Percentiles rank a stretch among this genome's conserved stretches.
These are phyloP conservation scores for Hymenoscyphus albidus DNA, from an alignment of 2,329 filamentous ascomycete genomes.

Conservation along the genomic window DNA sequence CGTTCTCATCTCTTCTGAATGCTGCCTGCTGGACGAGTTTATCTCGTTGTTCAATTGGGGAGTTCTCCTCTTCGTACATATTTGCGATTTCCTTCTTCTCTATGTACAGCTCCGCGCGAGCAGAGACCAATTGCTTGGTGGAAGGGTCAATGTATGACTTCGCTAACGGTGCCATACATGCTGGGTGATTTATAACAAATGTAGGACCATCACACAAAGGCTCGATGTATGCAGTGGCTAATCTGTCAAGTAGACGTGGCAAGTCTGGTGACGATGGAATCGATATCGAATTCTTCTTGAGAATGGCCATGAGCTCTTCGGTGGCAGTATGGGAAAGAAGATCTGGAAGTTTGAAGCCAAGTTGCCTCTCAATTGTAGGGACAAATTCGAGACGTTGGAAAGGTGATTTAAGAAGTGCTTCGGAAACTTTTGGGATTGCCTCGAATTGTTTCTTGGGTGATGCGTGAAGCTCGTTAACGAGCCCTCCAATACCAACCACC, in stretches of 20 bases:
- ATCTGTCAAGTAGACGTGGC: constrained; percentile 73
- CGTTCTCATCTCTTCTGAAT: constrained; percentile 37
- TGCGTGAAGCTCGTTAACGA: constrained; percentile 36
- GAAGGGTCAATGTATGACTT: constrained; percentile 77
- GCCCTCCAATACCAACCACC: constrained; percentile 54
- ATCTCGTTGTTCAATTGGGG: constrained; percentile 75
- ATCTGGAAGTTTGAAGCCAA: constrained; percentile 45
- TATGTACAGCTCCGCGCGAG: constrained; percentile 82
- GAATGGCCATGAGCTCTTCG: constrained; percentile 53
- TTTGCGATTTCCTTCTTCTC: constrained; percentile 81
- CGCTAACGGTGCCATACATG: constrained; percentile 83
- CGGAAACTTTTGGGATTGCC: constrained; percentile 46
- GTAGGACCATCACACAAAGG: constrained; percentile 67
- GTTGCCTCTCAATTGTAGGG: constrained; percentile 66
- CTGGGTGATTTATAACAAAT: constrained; percentile 86
- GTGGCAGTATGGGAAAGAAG: constrained; percentile 49
- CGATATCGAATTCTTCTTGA: constrained; percentile 45
- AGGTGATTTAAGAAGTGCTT: constrained; percentile 47
- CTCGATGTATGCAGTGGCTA: constrained; percentile 75
- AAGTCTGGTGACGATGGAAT: constrained; percentile 52
- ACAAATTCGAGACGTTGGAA: constrained; percentile 78
- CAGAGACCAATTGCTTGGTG: constrained; percentile 69
- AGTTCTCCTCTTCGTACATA: constrained; percentile 98
- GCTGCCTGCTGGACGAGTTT: constrained; percentile 68
- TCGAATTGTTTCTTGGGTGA: constrained; percentile 41